phyloP scores from a whole-genome alignment of 2,329 filamentous ascomycete species.

The Diaporthe aspalathi region DNA sequence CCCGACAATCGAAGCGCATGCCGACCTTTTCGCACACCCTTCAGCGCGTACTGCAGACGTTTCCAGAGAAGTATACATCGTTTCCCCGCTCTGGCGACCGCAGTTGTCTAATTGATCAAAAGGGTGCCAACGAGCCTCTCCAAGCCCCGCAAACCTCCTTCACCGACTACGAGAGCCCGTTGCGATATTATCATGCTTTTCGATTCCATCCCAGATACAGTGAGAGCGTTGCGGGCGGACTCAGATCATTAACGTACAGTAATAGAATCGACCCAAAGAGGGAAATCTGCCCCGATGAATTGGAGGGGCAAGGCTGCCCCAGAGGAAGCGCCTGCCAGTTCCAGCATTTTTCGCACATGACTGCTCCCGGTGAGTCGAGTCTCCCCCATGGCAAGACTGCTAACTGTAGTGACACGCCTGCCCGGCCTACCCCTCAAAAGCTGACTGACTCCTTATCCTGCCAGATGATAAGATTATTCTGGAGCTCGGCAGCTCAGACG shows the following conservation, averaged over 20 bases:
- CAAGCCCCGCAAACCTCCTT: slow-evolving; percentile 41
- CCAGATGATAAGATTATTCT: slow-evolving; percentile 80
- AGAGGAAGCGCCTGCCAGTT: slow-evolving; percentile 78
- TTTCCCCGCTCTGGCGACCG: slow-evolving; percentile 41
- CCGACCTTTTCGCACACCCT: slow-evolving; percentile 32
- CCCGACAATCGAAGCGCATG: slow-evolving; percentile 42
- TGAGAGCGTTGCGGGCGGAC: slow-evolving; percentile 77
- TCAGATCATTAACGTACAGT: slow-evolving; percentile 92
- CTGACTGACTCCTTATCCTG: slow-evolving; percentile 57
- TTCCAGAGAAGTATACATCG: slow-evolving; percentile 58
- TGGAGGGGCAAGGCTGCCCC: slow-evolving; percentile 74
- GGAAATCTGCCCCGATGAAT: slow-evolving; percentile 81
- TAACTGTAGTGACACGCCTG: slow-evolving; percentile 40
- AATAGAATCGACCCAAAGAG: slow-evolving; percentile 84
- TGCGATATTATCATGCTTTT: slow-evolving; percentile 86
- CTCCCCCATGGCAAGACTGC: slow-evolving; percentile 39
- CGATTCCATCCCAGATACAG: slow-evolving; percentile 87
- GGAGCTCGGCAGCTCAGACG: slow-evolving; percentile 75
- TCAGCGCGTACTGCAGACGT: slow-evolving; percentile 40
- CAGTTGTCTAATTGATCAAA: slow-evolving; percentile 41
- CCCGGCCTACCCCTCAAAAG: slow-evolving; percentile 54
- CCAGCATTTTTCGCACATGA: slow-evolving; percentile 83
- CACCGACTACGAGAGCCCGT: slow-evolving; percentile 81
- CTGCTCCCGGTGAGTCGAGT: slow-evolving; percentile 76
- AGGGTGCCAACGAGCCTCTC: slow-evolving; percentile 38